phyloP scores from a whole-genome alignment of 164 flowering plant genomes.

The Berberis thunbergii region DNA sequence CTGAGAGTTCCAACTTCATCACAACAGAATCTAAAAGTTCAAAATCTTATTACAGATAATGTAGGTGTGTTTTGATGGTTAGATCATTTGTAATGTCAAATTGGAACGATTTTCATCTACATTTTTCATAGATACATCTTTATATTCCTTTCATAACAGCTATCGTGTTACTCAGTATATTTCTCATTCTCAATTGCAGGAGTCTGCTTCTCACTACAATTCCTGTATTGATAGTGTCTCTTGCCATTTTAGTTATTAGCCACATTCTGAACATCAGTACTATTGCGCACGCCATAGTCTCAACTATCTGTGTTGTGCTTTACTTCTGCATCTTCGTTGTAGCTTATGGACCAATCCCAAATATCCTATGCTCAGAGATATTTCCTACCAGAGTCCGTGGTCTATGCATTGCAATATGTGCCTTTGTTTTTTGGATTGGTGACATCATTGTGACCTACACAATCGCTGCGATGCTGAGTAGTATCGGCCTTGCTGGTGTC shows the following conservation, averaged over 20 bases:
- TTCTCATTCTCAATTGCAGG: conserved; percentile 33
- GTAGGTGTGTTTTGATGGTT: too few relatives aligned
- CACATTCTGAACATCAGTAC: conserved; percentile 33
- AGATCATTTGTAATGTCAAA: too few relatives aligned
- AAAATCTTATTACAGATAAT: too few relatives aligned
- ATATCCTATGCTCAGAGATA: conserved; percentile 90
- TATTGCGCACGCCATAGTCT: conserved; percentile 51
- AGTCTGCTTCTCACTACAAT: conserved; percentile 61
- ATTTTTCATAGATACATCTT: too few relatives aligned
- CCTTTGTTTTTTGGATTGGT: conserved; percentile 70
- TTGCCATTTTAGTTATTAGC: conserved; percentile 51
- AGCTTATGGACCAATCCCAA: conserved; percentile 91
- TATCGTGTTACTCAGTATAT: background rate
- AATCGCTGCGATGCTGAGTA: conserved; percentile 67
- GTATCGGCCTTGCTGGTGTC: conserved; percentile 81
- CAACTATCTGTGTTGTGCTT: conserved; percentile 59
- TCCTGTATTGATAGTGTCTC: conserved; percentile 56
- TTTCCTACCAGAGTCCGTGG: conserved; percentile 95
- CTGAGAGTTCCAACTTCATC: too few relatives aligned
- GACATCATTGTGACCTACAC: conserved; percentile 89
- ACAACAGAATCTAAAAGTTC: too few relatives aligned
- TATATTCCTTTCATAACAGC: background rate
- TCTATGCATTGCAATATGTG: conserved; percentile 87
- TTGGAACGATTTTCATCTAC: too few relatives aligned
- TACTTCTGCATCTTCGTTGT: conserved; percentile 86